These are phyloP conservation scores for Arachnomyces sp. DNA, from an alignment of 2,329 filamentous ascomycete genomes.

Conservation along the genomic window DNA sequence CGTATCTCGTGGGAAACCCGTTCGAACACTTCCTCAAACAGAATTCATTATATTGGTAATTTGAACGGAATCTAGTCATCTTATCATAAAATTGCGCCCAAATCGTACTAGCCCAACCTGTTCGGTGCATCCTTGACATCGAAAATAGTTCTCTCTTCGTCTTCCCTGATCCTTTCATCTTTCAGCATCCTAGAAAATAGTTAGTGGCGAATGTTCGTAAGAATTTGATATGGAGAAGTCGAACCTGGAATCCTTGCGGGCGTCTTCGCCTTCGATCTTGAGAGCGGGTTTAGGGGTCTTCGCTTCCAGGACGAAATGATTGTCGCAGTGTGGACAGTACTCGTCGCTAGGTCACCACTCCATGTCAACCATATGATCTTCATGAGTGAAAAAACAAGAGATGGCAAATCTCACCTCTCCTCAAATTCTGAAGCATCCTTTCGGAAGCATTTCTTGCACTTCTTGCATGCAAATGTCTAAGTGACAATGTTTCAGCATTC, in stretches of 20 bases:
- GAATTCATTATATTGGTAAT: no score
- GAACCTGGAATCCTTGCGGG: conserved; percentile 65
- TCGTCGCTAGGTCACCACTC: conserved; percentile 59
- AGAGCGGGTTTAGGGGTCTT: conserved; percentile 72
- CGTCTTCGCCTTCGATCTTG: conserved; percentile 85
- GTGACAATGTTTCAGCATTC: background rate
- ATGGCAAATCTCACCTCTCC: conserved; percentile 50
- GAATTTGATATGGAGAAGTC: conserved; percentile 7
- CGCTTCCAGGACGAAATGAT: conserved; percentile 93
- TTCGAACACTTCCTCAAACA: no score
- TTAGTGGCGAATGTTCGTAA: background rate
- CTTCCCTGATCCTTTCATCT: conserved; percentile 66
- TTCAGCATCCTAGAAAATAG: conserved; percentile 62
- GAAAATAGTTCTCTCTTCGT: conserved; percentile 60
- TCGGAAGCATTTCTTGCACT: conserved; percentile 96
- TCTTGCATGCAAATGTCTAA: conserved; percentile 86
- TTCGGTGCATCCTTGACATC: conserved; percentile 67
- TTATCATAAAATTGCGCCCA: conserved; percentile 10
- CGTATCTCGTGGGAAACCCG: no score
- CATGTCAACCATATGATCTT: background rate
- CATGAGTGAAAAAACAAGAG: background rate
- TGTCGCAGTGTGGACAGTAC: conserved; percentile 98
- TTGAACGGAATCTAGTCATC: conserved; percentile 15
- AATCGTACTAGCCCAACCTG: conserved; percentile 58
- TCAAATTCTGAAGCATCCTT: conserved; percentile 90